Evolutionary conservation across 2,329 filamentous ascomycete species (phyloP).

Genomic region (Raffaelea arxii): DNA sequence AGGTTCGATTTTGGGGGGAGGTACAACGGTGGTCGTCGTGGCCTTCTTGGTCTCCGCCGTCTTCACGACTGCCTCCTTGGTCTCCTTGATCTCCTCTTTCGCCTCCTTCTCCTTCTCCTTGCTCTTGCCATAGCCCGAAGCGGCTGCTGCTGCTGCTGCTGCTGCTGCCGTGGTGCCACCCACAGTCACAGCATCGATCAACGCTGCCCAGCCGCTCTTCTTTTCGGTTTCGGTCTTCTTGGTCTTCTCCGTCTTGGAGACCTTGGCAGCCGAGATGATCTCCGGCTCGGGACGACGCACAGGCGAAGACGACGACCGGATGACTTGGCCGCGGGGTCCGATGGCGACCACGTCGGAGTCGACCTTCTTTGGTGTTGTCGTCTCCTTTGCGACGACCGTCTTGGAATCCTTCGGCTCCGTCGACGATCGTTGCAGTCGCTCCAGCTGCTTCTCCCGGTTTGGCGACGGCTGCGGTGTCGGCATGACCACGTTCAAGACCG

Average conservation of each 20-base stretch:
- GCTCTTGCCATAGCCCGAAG: constrained; percentile 1
- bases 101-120: background rate
- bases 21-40: background rate
- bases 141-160: constrained; percentile 16
- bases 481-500: constrained; percentile 49
- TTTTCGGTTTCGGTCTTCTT: constrained; percentile 16
- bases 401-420: background rate
- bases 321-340: constrained; percentile 28
- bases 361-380: background rate
- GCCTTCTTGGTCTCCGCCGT: constrained; percentile 12
- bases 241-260: background rate
- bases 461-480: constrained; percentile 50
- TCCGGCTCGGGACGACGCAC: background rate
- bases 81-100: constrained; percentile 3
- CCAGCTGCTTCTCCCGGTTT: constrained; percentile 28
- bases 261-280: background rate
- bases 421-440: background rate
- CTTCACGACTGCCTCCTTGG: constrained; percentile 9
- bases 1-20: constrained; percentile 15
- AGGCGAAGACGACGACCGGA: constrained; percentile 22
- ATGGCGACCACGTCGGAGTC: constrained; percentile 7
- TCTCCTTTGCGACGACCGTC: constrained; percentile 7
- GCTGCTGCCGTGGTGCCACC: constrained; percentile 23
- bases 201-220: constrained; percentile 40
- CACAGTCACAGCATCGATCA: constrained; percentile 37